Percentiles rank a stretch among this genome's conserved stretches.
These are phyloP conservation scores for Myxozyma geophila DNA, from an alignment of 805 yeast genomes.

Conservation along the genomic window DNA sequence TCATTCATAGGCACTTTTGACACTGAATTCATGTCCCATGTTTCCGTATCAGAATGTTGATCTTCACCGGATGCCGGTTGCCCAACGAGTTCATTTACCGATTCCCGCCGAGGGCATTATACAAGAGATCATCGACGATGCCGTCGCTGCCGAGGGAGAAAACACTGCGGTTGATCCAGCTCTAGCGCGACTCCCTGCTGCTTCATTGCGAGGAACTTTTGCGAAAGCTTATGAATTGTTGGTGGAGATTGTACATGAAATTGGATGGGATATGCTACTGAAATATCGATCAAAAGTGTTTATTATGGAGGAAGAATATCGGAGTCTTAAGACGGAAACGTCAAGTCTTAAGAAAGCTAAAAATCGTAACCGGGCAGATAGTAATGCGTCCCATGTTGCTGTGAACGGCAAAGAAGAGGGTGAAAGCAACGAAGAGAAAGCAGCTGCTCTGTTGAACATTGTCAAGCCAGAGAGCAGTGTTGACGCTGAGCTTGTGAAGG, in stretches of 20 bases:
- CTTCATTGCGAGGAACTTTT: conserved; percentile 58
- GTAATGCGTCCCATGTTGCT: conserved; percentile 33
- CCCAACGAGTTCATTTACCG: conserved; percentile 54
- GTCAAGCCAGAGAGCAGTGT: conserved; percentile 37
- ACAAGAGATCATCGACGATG: conserved; percentile 47
- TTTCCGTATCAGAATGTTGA: conserved; percentile 56
- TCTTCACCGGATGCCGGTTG: conserved; percentile 50
- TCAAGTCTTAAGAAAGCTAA: conserved; percentile 22
- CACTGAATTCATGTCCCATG: conserved; percentile 79
- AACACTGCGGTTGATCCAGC: conserved; percentile 51
- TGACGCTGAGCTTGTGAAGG: conserved; percentile 37
- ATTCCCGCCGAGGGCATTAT: conserved; percentile 60
- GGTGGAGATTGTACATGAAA: conserved; percentile 64
- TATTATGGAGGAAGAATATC: conserved; percentile 78
- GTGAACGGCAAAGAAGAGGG: conserved; percentile 35
- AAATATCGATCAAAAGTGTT: conserved; percentile 70
- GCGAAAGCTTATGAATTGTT: conserved; percentile 68
- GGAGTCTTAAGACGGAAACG: conserved; percentile 43
- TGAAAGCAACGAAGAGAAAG: conserved; percentile 31
- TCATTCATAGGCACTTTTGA: conserved; percentile 56
- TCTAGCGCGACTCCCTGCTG: conserved; percentile 57
- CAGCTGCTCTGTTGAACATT: conserved; percentile 15
- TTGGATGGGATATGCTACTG: conserved; percentile 85
- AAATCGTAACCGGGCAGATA: conserved; percentile 30
- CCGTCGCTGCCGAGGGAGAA: conserved; percentile 36